Evolutionary conservation across 257 asterid genomes (phyloP).

Genomic region (Misopates orontium): DNA sequence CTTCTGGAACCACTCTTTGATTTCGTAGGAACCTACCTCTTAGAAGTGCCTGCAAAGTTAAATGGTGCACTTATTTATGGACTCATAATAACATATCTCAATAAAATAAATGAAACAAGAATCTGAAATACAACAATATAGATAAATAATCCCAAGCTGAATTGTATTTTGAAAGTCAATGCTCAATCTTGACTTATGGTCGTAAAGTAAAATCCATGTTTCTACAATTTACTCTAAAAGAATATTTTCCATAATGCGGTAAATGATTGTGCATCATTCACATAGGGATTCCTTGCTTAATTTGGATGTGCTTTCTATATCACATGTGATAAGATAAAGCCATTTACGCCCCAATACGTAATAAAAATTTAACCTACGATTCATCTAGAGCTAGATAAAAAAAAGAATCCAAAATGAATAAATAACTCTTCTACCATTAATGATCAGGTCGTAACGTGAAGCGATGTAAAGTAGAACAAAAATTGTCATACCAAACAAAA

Average conservation of each 20-base stretch:
- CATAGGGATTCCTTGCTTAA: too few relatives aligned
- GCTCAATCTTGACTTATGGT: not conserved
- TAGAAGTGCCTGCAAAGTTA: conserved; percentile 60
- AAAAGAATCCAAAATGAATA: too few relatives aligned
- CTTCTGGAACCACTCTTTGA: conserved; percentile 45
- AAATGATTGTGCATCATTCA: too few relatives aligned
- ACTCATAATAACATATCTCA: not conserved
- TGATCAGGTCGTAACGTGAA: not conserved
- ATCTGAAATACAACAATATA: not conserved
- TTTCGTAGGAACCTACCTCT: conserved; percentile 77
- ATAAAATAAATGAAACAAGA: not conserved
- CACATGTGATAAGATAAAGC: too few relatives aligned
- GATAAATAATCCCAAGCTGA: not conserved
- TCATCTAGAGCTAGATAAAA: too few relatives aligned
- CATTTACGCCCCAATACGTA: too few relatives aligned
- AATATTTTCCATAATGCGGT: too few relatives aligned
- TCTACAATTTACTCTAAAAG: not conserved
- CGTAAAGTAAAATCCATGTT: not conserved
- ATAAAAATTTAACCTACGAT: too few relatives aligned
- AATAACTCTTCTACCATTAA: not conserved
- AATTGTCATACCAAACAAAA: not conserved
- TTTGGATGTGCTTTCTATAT: too few relatives aligned
- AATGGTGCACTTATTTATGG: not conserved
- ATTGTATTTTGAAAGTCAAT: not conserved
- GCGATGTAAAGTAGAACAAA: not conserved